Evolutionary conservation across 1,284 basidiomycete genomes (phyloP), one percentile per base, ranked within the genome.

Genomic region (Schizophyllum amplum): DNA sequence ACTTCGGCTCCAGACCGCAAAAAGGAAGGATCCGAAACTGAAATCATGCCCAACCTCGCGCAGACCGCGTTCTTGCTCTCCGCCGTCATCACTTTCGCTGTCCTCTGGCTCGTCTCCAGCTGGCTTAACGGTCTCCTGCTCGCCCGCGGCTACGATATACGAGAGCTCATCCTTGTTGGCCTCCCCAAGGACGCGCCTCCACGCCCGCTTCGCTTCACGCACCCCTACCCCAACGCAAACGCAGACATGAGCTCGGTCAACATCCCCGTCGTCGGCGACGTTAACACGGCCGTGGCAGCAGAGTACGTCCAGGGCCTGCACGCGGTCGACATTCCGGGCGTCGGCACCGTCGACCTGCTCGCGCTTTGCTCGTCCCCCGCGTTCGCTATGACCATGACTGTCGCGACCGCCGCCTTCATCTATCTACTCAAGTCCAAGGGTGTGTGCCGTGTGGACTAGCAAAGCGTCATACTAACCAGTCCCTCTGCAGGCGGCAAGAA

Each of bases 91-190:
- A 73, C 78, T 57, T 78, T 83, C 61, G 42, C 67, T 54, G 42
- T 69, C 58, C 81, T 87, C 68, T 61, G 80, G 64, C 54, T 71
- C 56, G 51, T 75, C 64, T 71, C 74, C 54, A 71, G 70, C 61
- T 73, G 72, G 63, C 51, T 82, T 55, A 68, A 72, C 61, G 54
- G 63, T 17, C 72, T 67, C 59, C 81, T 88, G 62, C 66, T 66
- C 20, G 75, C 73, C 5, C 76, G 78, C 17, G 84, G 82, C 63
- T 83, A 81, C 76, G 72, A 82, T 70, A 51, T 83, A 61, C 72
- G 76, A 33, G 69, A 78, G 22, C 65, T 88, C 68, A 84, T 88
- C 62, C 83, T 88, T 67, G 68, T 85, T 52, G 86, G 85, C 56
- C 48, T 50, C 4, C 74, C 77, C 55, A 65, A 65, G 33, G 64